phyloP scores from a whole-genome alignment of 768 basidiomycete species.

The Xanthoconium purpureum region DNA sequence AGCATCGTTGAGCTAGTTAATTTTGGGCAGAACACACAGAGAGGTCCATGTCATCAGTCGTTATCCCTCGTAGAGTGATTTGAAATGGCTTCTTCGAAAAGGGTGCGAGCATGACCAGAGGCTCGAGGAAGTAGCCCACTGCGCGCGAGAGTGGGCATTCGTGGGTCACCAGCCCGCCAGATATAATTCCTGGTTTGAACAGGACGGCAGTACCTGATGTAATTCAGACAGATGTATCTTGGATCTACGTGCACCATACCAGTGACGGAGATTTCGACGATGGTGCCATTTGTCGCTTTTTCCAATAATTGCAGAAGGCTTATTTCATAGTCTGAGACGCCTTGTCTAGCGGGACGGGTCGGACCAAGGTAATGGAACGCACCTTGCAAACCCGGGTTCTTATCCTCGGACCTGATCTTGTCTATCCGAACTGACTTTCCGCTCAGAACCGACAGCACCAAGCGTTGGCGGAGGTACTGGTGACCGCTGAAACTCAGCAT shows the following conservation, averaged over 20 bases:
- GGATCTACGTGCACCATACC: slow-evolving; percentile 45
- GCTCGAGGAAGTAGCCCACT: slow-evolving; percentile 93
- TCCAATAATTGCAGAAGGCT: slow-evolving; percentile 85
- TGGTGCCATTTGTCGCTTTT: slow-evolving; percentile 88
- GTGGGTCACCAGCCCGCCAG: slow-evolving; percentile 77
- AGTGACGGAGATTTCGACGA: slow-evolving; percentile 95
- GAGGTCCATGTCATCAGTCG: slow-evolving; percentile 88
- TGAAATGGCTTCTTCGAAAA: slow-evolving; percentile 87
- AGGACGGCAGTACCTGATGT: slow-evolving; percentile 81
- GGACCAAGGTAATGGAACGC: slow-evolving; percentile 9
- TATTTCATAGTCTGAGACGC: slow-evolving; percentile 80
- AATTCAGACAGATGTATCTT: background rate
- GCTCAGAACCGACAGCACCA: slow-evolving; percentile 87
- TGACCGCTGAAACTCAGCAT: slow-evolving; percentile 73
- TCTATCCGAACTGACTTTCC: slow-evolving; percentile 83
- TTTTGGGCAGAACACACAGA: slow-evolving; percentile 53
- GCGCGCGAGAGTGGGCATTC: slow-evolving; percentile 88
- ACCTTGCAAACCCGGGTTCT: slow-evolving; percentile 95
- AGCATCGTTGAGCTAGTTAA: background rate
- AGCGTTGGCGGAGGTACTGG: slow-evolving; percentile 74
- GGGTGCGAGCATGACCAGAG: slow-evolving; percentile 84
- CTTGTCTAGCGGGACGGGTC: background rate
- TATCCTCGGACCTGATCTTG: slow-evolving; percentile 86
- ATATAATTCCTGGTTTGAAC: slow-evolving; percentile 88
- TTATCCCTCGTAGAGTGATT: slow-evolving; percentile 83